Base-by-base conservation (phyloP, 108 stramenopile genomes). In the Stephanodiscus triporus region DNA sequence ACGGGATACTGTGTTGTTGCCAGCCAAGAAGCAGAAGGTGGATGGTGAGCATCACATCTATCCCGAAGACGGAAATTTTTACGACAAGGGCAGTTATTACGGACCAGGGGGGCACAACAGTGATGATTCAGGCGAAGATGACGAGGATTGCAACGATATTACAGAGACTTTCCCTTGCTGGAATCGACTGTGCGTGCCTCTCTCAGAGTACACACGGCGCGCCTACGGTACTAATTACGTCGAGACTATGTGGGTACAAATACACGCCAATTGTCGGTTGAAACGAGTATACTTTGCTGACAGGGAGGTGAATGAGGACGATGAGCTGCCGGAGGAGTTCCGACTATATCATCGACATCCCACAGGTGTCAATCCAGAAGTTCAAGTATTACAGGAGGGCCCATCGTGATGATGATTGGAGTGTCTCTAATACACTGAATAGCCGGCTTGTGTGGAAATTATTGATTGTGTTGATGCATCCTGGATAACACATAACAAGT, bases 211-310 rank as follows among this genome's bases (percentile, higher is more conserved):
- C 40, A 74, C 53, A 13, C 7, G 49, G 17, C 55, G 65, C 16
- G 57, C 66, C 22, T 59, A 66, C 48, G 74, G 66, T 16, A 75
- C 65, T 1, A 49, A 66, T 13, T 32, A 66, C 30, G n/a, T 58
- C 5, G 65, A 76, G 59, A 68, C 58, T 0, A 19, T 19, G 50
- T 48, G 36, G 14, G 48, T 68, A 19, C 66, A 50, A 49, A 76
- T 76, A 34, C 59, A 61, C 34, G 27, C 63, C 22, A 54, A 57
- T 66, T 59, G 51, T 49, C 54, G 68, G 11, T 27, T 60, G 36
- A 60, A 76, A 29, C 75, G 59, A 60, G 66, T 76, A 8, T 76
- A 75, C 40, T 76, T 76, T 60, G n/a, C 59, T 2, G 57, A 68
- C 11, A 48, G 42, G 66, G 43, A 76, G 32, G 9, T 68, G 37